These are phyloP conservation scores for Fusarium sp. DNA, from an alignment of 2,329 filamentous ascomycete genomes.

Conservation along the genomic window DNA sequence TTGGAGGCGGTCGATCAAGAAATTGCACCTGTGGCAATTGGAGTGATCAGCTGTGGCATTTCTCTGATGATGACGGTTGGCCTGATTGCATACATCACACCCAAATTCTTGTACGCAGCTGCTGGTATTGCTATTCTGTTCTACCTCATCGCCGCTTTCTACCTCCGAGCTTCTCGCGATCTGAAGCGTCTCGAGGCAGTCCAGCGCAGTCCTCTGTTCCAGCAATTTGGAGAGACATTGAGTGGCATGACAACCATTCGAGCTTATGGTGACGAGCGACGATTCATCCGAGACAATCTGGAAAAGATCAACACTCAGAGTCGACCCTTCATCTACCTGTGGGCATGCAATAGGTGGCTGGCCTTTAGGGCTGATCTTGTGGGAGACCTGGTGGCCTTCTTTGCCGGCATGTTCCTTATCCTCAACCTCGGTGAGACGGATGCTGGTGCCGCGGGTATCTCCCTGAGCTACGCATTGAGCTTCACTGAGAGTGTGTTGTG, in stretches of 20 bases:
- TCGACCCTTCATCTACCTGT: constrained; percentile 93
- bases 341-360: constrained; percentile 97
- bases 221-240: constrained; percentile 96
- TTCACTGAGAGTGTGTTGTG: constrained; percentile 98
- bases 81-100: constrained; percentile 88
- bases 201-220: constrained; percentile 92
- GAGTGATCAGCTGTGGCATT: constrained; percentile 71
- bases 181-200: constrained; percentile 95
- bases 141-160: constrained; percentile 84
- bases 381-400: constrained; percentile 92
- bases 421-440: constrained; percentile 84
- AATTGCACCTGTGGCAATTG: constrained; percentile 89
- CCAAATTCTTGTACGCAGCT: constrained; percentile 87
- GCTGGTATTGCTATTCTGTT: constrained; percentile 87
- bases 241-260: constrained; percentile 96
- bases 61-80: constrained; percentile 84
- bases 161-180: constrained; percentile 91
- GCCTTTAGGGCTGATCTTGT: constrained; percentile 90
- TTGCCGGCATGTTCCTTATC: constrained; percentile 90
- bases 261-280: constrained; percentile 91
- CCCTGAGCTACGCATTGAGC: constrained; percentile 93
- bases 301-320: constrained; percentile 88
- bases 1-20: constrained; percentile 95
- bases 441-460: constrained; percentile 90
- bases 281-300: constrained; percentile 94